Base-by-base conservation (phyloP, 176 grass and related monocot species). In the Pontederia crassipes region DNA sequence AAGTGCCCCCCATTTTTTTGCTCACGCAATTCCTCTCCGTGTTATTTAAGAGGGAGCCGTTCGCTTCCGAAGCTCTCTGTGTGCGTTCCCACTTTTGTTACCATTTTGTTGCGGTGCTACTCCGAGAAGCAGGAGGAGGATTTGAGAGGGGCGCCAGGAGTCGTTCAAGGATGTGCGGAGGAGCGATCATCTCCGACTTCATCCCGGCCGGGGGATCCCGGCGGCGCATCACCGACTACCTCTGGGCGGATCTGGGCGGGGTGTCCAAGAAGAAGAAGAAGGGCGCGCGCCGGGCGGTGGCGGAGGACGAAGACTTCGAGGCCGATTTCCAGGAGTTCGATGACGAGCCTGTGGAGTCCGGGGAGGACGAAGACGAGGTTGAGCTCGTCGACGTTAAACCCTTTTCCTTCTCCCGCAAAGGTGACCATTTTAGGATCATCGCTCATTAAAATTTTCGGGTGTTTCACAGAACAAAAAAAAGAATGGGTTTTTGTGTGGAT, bases 291-390 rank as follows among this genome's bases (percentile, higher is more conserved):
- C 52, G 26, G 4, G 48, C 50, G 12, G 60, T 4, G n/a, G 67
- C 0, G 8, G 35, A 46, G 4, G 73, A 65, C 12, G 69, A 70
- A 0, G 78, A 82, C 72, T 82, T 82, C 52, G 86, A 89, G 82
- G 82, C 79, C 47, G 82, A 89, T 24, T 89, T 89, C 75, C 78
- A 65, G 75, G 68, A 89, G 63, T 89, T 89, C 81, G 71, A 70
- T 59, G 71, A 61, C 52, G 62, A 54, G 40, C 64, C 69, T 0
- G 12, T 14, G 66, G 75, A 85, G 15, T 56, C 35, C 4, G 52
- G 45, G 52, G 66, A 69, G 51, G 46, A 76, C 45, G 24, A 48
- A 10, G 72, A 73, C 29, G 73, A 77, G 11, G 27, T 54, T 12
- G 51, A 54, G 51, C 51, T 54, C 51, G 1, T 54, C 51, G 51